Base-by-base conservation (phyloP, 1,284 basidiomycete genomes). In the Phylloporus sp. region DNA sequence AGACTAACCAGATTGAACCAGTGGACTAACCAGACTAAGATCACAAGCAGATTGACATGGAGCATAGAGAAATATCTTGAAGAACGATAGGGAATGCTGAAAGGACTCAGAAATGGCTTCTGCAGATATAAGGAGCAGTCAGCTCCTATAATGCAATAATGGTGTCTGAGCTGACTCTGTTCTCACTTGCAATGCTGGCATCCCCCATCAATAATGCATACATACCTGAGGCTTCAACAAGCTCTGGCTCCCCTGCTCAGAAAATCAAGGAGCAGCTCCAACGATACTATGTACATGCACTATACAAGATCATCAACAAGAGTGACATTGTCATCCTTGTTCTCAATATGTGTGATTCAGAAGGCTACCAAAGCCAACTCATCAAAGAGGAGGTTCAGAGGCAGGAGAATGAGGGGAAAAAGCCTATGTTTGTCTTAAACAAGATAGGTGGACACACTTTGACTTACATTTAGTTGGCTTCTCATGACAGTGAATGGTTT, bases 251-350 rank as follows among this genome's bases (percentile, higher is more conserved):
- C 37, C 49, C 73, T 56, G 64, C 72, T 67, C 77, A 73, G 24
- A 88, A 84, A 72, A 90, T 86, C 11, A 87, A 87, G 76, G 87
- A 90, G 76, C 84, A 92, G 72, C 70, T 87, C 66, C 87, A 82
- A 65, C 86, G 81, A 72, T 88, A 90, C 77, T 93, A 87, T 77
- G 83, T 92, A 65, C 90, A 88, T 61, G 85, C 85, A 20, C 81
- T 99, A 39, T 88, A 95, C 77, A 96, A 95, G 80, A 96, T 99
- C 53, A 91, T 99, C 63, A 95, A 98, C 69, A 86, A 96, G 69
- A 91, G 92, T 64, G 97, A 99, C 76, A 94, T 99, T 32, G 81
- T 99, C 58, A 86, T 98, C 37, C 82, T 92, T 42, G 92, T 95
- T 0, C 81, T 98, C 11, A 96, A 98, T 77, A 95, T 95, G 2